These are phyloP conservation scores for Trypanosoma scelopori DNA, from an alignment of 208 protist species.

Conservation along the genomic window DNA sequence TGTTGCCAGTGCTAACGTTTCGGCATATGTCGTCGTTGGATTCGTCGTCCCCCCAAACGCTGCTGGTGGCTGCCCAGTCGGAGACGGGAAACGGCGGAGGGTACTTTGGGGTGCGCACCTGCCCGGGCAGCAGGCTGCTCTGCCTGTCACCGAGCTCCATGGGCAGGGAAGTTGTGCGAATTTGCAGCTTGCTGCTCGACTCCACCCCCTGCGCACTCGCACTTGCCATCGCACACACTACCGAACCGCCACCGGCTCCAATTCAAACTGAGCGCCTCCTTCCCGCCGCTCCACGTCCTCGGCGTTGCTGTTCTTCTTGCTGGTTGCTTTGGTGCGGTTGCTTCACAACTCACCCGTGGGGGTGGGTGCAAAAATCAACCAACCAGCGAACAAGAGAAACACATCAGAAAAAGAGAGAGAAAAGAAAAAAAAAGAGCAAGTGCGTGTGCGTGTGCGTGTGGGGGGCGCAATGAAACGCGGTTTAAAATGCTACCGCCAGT, in stretches of 20 bases:
- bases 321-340: no score
- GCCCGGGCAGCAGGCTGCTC: slow-evolving; percentile 55
- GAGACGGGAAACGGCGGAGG: slow-evolving; percentile 26
- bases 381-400: not conserved
- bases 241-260: no score
- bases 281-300: no score
- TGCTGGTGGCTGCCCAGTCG: slow-evolving; percentile 63
- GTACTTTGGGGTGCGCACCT: slow-evolving; percentile 56
- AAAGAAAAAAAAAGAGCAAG: no score
- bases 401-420: not conserved
- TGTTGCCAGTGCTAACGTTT: not conserved
- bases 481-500: no score
- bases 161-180: not conserved
- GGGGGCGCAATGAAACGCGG: no score
- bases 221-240: no score
- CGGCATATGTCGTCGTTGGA: not conserved
- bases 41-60: slow-evolving; percentile 49
- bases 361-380: not conserved
- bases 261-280: no score
- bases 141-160: slow-evolving; percentile 18
- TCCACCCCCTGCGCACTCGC: not conserved
- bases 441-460: no score
- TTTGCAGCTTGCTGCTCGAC: not conserved
- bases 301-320: no score
- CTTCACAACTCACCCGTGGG: not conserved